Evolutionary conservation across 495 filamentous ascomycete species (phyloP), one percentile per base, ranked within the genome.

Genomic region (Geopyxis carbonaria): DNA sequence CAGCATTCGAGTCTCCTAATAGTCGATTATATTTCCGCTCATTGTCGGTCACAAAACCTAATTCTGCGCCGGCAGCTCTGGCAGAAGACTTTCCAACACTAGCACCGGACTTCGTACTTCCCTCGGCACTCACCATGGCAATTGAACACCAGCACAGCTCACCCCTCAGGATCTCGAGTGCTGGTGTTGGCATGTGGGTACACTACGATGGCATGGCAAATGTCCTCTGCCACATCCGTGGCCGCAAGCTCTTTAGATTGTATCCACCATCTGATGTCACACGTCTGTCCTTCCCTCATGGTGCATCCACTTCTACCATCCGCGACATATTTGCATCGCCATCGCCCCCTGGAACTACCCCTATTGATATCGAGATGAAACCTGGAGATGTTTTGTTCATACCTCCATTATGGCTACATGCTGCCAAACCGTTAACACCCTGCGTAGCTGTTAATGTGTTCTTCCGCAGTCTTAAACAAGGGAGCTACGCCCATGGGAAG

Each of bases 181-280:
- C 71, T 0, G 46, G 42, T 6, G 82, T 91, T 2, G 75, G 70
- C 19, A 82, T 95, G 72, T 93, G 84, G 86, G 64, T 92, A 19
- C 83, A 93, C 57, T 93, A 86, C 62, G 82, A 93, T 57, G 78
- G 80, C 59, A 86, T 91, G 75, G 83, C 82, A 18, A 93, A 92
- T 50, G 64, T 93, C 5, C 74, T 89, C 31, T 87, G 79, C 53
- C 85, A 92, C 48, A 67, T 87, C 42, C 59, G 62, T 24, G 80
- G 83, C 19, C 61, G 62, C 0, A 87, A 86, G 57, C 61, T 68
- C 24, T 65, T 93, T 22, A 56, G 81, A 3, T 65, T 93, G 10
- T 93, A 78, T 57, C 82, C 80, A 8, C 84, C 86, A 1, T 58
- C 65, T 2, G 80, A 93, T 53, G 75, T 86, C 21, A 62, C 63